Evolutionary conservation across 2,329 filamentous ascomycete species (phyloP).

Genomic region (Ascochyta pisi): DNA sequence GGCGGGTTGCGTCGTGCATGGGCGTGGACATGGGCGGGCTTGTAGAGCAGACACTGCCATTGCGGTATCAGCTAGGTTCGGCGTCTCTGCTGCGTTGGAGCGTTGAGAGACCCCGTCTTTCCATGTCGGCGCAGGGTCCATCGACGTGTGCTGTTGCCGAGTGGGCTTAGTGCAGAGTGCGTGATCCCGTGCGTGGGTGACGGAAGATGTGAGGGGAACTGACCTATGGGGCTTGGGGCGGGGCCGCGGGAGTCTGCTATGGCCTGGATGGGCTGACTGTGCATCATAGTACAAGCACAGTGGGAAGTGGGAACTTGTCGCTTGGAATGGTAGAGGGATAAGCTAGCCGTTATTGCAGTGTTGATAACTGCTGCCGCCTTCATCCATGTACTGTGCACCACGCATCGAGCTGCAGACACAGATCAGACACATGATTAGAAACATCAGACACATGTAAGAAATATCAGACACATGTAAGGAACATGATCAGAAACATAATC

Average conservation of each 20-base stretch:
- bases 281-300: too few species aligned
- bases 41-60: not conserved
- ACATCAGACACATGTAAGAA: too few species aligned
- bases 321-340: too few species aligned
- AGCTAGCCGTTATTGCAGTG: not conserved
- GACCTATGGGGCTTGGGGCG: slow-evolving; percentile 1
- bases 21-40: not conserved
- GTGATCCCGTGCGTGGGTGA: slow-evolving; percentile 22
- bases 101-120: too few species aligned
- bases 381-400: too few species aligned
- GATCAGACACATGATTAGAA: too few species aligned
- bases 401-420: too few species aligned
- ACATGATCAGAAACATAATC: too few species aligned
- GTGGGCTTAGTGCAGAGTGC: slow-evolving; percentile 5
- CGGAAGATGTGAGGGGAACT: slow-evolving; percentile 9
- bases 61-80: slow-evolving; percentile 1
- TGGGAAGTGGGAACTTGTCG: too few species aligned
- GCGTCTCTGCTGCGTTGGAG: not conserved
- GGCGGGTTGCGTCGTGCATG: not conserved
- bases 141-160: not conserved
- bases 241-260: not conserved
- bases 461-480: too few species aligned
- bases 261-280: not conserved
- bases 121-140: too few species aligned
- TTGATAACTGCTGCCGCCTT: not conserved